A percentile compares a stretch with the other conserved stretches of the same genome.
Conservation (phyloP, 106 monocot genomes). For the Dendrobium officinale region DNA sequence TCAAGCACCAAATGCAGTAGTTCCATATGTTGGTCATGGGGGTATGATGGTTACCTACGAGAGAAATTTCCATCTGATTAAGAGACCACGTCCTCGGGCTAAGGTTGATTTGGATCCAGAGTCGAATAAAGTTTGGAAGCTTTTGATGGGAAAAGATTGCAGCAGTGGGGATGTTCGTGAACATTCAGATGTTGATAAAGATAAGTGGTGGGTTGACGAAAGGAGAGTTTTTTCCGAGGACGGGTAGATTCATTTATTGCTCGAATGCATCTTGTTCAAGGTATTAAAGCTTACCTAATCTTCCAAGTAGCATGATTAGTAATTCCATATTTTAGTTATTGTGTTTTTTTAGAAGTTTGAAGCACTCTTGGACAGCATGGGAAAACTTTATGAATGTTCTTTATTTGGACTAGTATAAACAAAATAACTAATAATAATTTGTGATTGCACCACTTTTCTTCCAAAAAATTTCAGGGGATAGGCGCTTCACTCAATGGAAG, state of each 20-base stretch:
- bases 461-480: constrained; percentile 36
- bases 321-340: not conserved
- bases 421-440: not conserved
- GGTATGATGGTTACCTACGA: constrained; percentile 41
- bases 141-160: constrained; percentile 72
- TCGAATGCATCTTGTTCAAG: constrained; percentile 95
- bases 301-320: not conserved
- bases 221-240: constrained; percentile 68
- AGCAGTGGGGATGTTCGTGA: constrained; percentile 14
- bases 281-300: constrained; percentile 24
- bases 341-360: not conserved
- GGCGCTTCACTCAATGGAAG: constrained; percentile 66
- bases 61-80: constrained; percentile 20
- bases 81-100: constrained; percentile 42
- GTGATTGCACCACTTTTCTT: not conserved
- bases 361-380: not conserved
- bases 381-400: not conserved
- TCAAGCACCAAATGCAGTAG: constrained; percentile 37
- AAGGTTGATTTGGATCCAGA: constrained; percentile 73
- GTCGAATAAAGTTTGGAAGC: constrained; percentile 72
- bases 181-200: constrained; percentile 37
- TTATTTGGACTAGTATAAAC: not conserved
- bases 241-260: constrained; percentile 85
- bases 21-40: constrained; percentile 41
- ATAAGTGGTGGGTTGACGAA: constrained; percentile 81